Conservation (phyloP, 441 rosid genomes). For the Erodium trifolium region DNA sequence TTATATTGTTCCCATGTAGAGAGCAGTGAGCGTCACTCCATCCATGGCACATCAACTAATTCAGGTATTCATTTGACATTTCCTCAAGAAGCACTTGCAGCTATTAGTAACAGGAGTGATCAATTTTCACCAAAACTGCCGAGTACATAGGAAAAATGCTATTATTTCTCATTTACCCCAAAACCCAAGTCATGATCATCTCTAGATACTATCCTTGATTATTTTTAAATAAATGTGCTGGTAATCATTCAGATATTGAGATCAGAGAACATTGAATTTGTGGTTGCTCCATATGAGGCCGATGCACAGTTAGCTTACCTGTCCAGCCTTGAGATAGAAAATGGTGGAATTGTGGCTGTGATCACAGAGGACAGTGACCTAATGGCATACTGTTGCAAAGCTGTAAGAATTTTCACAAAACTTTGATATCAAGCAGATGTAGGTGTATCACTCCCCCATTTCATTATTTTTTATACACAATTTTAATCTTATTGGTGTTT, state of each 20-base stretch:
- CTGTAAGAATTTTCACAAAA: constrained; percentile 58
- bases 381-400: constrained; percentile 74
- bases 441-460: not conserved
- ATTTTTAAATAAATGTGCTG: not conserved
- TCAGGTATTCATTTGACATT: constrained; percentile 37
- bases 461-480: not conserved
- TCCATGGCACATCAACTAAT: constrained; percentile 68
- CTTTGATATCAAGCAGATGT: constrained; percentile 21
- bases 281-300: constrained; percentile 92
- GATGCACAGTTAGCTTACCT: constrained; percentile 87
- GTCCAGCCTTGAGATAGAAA: constrained; percentile 48
- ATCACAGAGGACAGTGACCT: constrained; percentile 88
- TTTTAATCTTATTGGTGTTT: not conserved
- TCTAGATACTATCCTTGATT: not conserved
- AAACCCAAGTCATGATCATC: not conserved
- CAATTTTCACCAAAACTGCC: not conserved
- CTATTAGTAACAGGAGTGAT: not conserved
- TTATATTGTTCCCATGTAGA: constrained; percentile 31
- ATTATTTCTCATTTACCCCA: not conserved
- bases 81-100: not conserved
- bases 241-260: constrained; percentile 46
- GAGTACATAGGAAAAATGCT: not conserved
- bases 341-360: constrained; percentile 72
- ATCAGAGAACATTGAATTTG: constrained; percentile 64
- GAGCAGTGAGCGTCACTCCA: constrained; percentile 72